Evolutionary conservation across 371 early-diverging fungal species (phyloP), one percentile per base, ranked within the genome.

Genomic region (Sporodiniella umbellata): DNA sequence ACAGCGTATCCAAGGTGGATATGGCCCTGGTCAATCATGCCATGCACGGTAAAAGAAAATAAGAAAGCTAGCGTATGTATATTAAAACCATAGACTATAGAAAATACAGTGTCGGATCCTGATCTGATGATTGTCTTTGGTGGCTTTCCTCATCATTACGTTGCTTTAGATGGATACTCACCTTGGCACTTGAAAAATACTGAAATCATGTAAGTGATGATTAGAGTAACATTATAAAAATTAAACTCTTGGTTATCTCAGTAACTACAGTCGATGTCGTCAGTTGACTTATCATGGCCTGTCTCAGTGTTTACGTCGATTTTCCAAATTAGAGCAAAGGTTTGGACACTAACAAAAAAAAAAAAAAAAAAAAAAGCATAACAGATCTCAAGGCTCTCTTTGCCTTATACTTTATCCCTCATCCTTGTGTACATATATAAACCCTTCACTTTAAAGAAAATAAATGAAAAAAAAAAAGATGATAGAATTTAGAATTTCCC

Each of bases 111-210:
- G 19, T 66, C 85, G 0, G 83, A 84, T 39, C 83, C 85, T 33
- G 81, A 84, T 49, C 50, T 82, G 33, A 60, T 81, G 61, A 71
- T 84, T 45, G 63, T 82, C 21, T 79, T 72, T 70, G 75, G 78
- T 54, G 81, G 80, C 3, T 64, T 75, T 26, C 68, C 81, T 60
- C 80, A 82, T 57, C 53, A 66, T 49, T 70, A 70, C 45, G 46
- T 76, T 45, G 68, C 66, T 38, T 60, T 84, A 57, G 74, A 78
- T 49, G 81, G 82, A 7, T 84, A 73, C 54, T 72, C 78, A 25
- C 85, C 85, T n/a, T 84, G 85, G 85, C 80, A 80, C 47, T 68
- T 81, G 28, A 70, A 74, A 33, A 57, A 76, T 28, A 82, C 85
- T 23, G 85, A 84, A 54, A 73, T 84, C 35, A 61, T 70, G 82